Conservation (phyloP, 495 filamentous ascomycete species). For the Niebla homalea region DNA sequence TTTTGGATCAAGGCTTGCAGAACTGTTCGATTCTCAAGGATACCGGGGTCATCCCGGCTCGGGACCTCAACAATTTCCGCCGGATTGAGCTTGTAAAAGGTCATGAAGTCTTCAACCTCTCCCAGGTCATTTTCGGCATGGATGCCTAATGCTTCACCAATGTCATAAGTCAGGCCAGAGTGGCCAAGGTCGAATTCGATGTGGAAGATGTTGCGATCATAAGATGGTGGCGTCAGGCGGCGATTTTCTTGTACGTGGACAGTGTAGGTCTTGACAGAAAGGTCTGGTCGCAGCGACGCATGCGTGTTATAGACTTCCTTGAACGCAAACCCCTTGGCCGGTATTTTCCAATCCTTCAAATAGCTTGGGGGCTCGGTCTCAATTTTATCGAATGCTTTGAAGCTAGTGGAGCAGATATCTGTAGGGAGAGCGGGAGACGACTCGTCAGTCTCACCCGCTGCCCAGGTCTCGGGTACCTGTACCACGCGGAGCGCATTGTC, state of each 20-base stretch:
- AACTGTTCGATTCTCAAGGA: conserved; percentile 81
- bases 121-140: conserved; percentile 80
- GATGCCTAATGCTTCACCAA: conserved; percentile 95
- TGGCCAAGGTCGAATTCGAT: conserved; percentile 93
- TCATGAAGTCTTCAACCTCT: conserved; percentile 74
- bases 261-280: conserved; percentile 70
- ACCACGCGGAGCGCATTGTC: conserved; percentile 55
- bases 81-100: conserved; percentile 70
- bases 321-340: conserved; percentile 79
- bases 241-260: conserved; percentile 91
- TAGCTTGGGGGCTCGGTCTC: conserved; percentile 52
- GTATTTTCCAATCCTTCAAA: conserved; percentile 64
- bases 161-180: conserved; percentile 86
- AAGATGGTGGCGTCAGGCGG: conserved; percentile 71
- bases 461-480: conserved; percentile 69
- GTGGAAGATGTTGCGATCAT: conserved; percentile 99
- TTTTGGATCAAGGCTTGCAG: conserved; percentile 89
- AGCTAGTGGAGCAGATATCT: conserved; percentile 62
- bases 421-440: conserved; percentile 38
- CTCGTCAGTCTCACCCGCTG: conserved; percentile 45
- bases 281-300: conserved; percentile 65
- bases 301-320: conserved; percentile 82
- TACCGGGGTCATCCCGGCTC: conserved; percentile 61
- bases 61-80: conserved; percentile 82
- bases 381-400: conserved; percentile 64